Evolutionary conservation across 2,329 filamentous ascomycete species (phyloP).

Genomic region (Cladosporium velox): DNA sequence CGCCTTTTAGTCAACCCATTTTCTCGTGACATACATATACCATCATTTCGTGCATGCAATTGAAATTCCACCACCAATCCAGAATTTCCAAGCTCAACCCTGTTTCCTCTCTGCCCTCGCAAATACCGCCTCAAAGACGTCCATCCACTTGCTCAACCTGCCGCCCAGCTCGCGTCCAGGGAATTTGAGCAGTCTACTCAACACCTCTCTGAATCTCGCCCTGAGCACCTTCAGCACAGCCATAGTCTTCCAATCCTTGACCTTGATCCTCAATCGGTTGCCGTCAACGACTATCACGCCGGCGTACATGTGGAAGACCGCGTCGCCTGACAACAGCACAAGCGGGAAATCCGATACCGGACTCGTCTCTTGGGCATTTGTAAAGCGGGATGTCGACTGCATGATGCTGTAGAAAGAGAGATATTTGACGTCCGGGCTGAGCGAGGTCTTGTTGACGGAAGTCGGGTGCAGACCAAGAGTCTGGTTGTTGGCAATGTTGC

Average conservation of each 20-base stretch:
- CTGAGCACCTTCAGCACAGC: conserved; percentile 84
- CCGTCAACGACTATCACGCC: conserved; percentile 86
- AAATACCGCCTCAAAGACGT: conserved; percentile 36
- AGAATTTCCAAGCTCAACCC: neutral
- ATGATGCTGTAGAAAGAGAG: conserved; percentile 97
- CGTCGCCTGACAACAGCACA: conserved; percentile 82
- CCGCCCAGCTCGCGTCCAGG: conserved; percentile 43
- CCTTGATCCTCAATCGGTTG: conserved; percentile 79
- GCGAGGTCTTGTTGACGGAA: conserved; percentile 76
- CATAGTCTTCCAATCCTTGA: conserved; percentile 87
- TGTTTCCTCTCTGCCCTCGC: conserved; percentile 24
- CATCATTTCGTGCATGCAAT: conserved; percentile 2
- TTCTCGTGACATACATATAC: neutral
- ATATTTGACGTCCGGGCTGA: conserved; percentile 62
- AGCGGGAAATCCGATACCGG: conserved; percentile 72
- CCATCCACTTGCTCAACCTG: conserved; percentile 47
- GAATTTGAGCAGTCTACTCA: conserved; percentile 68
- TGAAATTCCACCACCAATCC: neutral
- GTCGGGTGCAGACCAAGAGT: conserved; percentile 82
- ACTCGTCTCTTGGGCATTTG: conserved; percentile 83
- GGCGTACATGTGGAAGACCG: conserved; percentile 85
- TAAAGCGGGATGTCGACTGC: conserved; percentile 79
- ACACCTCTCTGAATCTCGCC: conserved; percentile 70
- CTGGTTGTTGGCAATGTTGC: conserved; percentile 92
- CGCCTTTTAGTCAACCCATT: neutral